Conservation (phyloP, 2,329 filamentous ascomycete genomes). For the Truncatella angustata region DNA sequence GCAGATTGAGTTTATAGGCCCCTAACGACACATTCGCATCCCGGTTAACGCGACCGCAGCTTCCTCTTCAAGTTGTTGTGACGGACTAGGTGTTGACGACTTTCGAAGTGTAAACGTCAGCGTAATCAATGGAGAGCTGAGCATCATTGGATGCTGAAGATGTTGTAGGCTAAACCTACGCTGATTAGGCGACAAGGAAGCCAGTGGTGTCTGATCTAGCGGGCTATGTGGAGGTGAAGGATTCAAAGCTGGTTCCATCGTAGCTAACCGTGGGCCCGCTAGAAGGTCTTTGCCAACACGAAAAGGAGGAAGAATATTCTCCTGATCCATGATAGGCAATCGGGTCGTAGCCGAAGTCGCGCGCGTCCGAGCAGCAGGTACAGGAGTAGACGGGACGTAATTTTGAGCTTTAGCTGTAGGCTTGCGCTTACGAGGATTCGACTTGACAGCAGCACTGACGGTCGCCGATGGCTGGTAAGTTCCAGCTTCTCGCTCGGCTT, state of each 20-base stretch:
- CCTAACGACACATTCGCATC: constrained; percentile 5
- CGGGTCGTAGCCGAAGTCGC: neutral
- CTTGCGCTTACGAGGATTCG: constrained; percentile 44
- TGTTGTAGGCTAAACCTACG: constrained; percentile 20
- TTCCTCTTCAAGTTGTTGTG: constrained; percentile 26
- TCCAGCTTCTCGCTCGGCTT: neutral
- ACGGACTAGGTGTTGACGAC: constrained; percentile 29
- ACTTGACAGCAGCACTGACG: constrained; percentile 52
- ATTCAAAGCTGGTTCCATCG: constrained; percentile 26
- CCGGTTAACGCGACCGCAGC: constrained; percentile 15
- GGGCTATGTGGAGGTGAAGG: constrained; percentile 20
- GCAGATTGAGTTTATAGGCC: neutral
- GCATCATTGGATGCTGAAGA: constrained; percentile 23
- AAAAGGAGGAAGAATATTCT: constrained; percentile 23
- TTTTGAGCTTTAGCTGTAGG: constrained; percentile 32
- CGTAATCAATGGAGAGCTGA: constrained; percentile 25
- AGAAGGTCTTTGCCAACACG: constrained; percentile 20
- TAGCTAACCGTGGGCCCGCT: constrained; percentile 19
- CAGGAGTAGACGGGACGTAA: constrained; percentile 12
- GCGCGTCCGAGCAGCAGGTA: neutral
- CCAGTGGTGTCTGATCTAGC: constrained; percentile 13
- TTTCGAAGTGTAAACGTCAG: constrained; percentile 19
- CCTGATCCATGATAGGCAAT: neutral
- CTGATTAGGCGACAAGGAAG: constrained; percentile 13
- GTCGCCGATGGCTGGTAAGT: constrained; percentile 30